Conservation (phyloP, 2,329 filamentous ascomycete species). For the Leptosphaerulina australis region DNA sequence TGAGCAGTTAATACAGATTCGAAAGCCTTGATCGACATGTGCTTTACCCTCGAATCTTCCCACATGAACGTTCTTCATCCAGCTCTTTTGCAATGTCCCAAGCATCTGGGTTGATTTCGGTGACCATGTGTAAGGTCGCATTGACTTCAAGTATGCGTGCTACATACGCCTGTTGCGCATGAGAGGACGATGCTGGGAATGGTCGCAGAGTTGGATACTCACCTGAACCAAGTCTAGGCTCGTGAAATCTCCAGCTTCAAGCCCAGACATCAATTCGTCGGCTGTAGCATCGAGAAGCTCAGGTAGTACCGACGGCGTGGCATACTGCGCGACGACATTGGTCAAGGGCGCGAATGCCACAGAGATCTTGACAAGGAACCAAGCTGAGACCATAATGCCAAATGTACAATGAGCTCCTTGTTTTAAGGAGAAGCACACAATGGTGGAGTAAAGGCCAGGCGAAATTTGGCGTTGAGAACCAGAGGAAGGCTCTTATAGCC, state of each 20-base stretch:
- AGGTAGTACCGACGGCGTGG: slow-evolving; percentile 32
- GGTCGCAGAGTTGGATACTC: neutral
- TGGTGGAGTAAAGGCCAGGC: neutral
- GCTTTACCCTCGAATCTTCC: slow-evolving; percentile 54
- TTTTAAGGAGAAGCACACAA: neutral
- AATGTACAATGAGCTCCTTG: slow-evolving; percentile 1
- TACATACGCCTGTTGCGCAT: slow-evolving; percentile 54
- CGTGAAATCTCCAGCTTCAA: slow-evolving; percentile 59
- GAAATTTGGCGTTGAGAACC: neutral
- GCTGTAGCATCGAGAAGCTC: slow-evolving; percentile 58
- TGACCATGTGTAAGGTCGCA: slow-evolving; percentile 57
- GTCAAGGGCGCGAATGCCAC: slow-evolving; percentile 29
- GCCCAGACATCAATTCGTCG: slow-evolving; percentile 58
- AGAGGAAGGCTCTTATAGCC: slow-evolving; percentile 20
- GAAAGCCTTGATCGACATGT: neutral
- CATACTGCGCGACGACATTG: slow-evolving; percentile 24
- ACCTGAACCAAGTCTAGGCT: slow-evolving; percentile 61
- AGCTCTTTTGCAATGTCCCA: slow-evolving; percentile 55
- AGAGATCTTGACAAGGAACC: slow-evolving; percentile 24
- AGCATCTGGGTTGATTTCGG: slow-evolving; percentile 63
- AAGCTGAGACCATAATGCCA: slow-evolving; percentile 30
- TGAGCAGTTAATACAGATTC: slow-evolving; percentile 1
- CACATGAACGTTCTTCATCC: slow-evolving; percentile 57
- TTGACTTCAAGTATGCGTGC: slow-evolving; percentile 61
- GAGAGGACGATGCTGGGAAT: neutral